Evolutionary conservation across 2,329 filamentous ascomycete genomes (phyloP).

Genomic region (Cladosporium sp.): DNA sequence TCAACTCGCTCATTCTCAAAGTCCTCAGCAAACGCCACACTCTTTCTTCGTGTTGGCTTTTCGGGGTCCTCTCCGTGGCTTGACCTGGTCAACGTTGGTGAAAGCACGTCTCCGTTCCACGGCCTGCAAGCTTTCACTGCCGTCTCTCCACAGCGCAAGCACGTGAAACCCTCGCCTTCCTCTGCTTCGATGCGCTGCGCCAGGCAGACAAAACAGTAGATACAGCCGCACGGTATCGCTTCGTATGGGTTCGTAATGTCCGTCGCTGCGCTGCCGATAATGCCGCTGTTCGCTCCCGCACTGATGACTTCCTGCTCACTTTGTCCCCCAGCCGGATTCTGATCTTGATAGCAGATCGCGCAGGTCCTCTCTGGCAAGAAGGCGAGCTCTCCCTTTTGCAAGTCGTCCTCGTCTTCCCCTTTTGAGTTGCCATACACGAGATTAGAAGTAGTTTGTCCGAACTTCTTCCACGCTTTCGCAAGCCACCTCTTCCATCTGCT

Average conservation of each 20-base stretch:
- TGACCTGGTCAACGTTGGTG: background rate
- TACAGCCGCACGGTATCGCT: slow-evolving; percentile 76
- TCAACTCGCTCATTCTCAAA: slow-evolving; percentile 22
- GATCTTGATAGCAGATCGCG: slow-evolving; percentile 93
- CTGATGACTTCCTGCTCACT: slow-evolving; percentile 71
- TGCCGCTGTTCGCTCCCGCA: slow-evolving; percentile 51
- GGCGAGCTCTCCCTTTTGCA: slow-evolving; percentile 58
- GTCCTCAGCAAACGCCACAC: slow-evolving; percentile 27
- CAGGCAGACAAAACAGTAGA: slow-evolving; percentile 96
- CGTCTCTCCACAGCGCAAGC: slow-evolving; percentile 77
- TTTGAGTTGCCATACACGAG: slow-evolving; percentile 32
- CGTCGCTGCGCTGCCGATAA: slow-evolving; percentile 80
- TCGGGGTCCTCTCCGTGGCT: slow-evolving; percentile 45
- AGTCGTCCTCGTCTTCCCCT: slow-evolving; percentile 39
- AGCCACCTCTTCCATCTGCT: slow-evolving; percentile 88
- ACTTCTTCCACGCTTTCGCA: slow-evolving; percentile 76
- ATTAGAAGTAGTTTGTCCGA: slow-evolving; percentile 54
- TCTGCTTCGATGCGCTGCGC: slow-evolving; percentile 83
- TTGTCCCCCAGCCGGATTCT: slow-evolving; percentile 60
- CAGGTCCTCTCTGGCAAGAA: slow-evolving; percentile 92
- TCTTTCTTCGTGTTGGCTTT: slow-evolving; percentile 22
- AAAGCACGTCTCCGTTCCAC: slow-evolving; percentile 76
- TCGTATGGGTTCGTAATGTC: slow-evolving; percentile 97
- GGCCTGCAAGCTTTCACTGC: slow-evolving; percentile 77
- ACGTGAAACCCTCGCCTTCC: slow-evolving; percentile 90